Evolutionary conservation across 176 grass and related monocot genomes (phyloP).

Genomic region (Dendrocalamus sinicus): DNA sequence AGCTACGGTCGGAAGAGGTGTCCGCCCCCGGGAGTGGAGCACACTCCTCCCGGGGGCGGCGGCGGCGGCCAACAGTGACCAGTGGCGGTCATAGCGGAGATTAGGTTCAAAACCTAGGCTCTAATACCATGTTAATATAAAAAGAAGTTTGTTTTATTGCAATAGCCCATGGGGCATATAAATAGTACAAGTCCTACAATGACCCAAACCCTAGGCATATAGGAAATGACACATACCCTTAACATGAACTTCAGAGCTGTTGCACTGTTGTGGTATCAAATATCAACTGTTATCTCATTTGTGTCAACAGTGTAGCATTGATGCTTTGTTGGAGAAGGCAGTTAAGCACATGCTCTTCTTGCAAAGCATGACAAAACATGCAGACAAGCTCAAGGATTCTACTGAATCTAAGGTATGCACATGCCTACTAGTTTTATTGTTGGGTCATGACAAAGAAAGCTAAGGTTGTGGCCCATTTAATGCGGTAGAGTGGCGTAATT

Average conservation of each 20-base stretch:
- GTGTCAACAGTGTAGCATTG: conserved; percentile 77
- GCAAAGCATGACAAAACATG: conserved; percentile 77
- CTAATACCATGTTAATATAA: too few relatives aligned
- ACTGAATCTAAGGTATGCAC: conserved; percentile 66
- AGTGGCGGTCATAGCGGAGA: too few relatives aligned
- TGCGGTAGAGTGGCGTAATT: conserved; percentile 4
- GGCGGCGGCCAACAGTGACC: too few relatives aligned
- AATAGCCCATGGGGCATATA: too few relatives aligned
- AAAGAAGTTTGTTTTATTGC: too few relatives aligned
- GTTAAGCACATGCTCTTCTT: conserved; percentile 95
- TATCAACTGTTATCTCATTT: conserved; percentile 43
- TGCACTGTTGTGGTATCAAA: conserved; percentile 11
- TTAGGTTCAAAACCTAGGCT: too few relatives aligned
- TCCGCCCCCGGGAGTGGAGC: too few relatives aligned
- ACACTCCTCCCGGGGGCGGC: too few relatives aligned
- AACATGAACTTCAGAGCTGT: background rate
- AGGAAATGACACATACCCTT: too few relatives aligned
- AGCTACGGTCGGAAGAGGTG: too few relatives aligned
- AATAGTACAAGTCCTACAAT: too few relatives aligned
- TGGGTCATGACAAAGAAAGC: conserved; percentile 26
- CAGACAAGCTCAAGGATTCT: conserved; percentile 76
- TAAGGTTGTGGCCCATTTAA: background rate
- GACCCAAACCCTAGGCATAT: too few relatives aligned
- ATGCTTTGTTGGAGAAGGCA: conserved; percentile 83
- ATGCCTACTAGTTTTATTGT: conserved; percentile 20